phyloP scores from a whole-genome alignment of 441 rosid genomes.

The Jatropha multifida region DNA sequence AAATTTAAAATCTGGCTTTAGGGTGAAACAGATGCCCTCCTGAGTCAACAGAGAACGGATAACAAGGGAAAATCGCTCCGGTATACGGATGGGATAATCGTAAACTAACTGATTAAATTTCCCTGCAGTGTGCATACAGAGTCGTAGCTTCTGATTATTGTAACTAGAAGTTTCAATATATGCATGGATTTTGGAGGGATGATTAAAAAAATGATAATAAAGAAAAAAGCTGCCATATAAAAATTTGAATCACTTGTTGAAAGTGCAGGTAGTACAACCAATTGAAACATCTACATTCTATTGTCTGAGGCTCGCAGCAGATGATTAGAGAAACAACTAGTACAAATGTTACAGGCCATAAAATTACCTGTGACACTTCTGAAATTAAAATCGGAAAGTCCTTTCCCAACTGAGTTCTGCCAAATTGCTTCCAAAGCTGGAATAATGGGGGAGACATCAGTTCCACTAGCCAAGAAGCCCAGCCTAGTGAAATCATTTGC shows the following conservation, averaged over 20 bases:
- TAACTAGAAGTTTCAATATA: not conserved
- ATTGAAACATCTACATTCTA: not conserved
- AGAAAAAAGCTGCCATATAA: not conserved
- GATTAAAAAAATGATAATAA: not conserved
- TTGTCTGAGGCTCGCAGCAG: not conserved
- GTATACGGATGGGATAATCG: constrained; percentile 92
- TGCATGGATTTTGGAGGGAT: not conserved
- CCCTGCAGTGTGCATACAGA: constrained; percentile 43
- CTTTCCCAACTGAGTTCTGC: constrained; percentile 94
- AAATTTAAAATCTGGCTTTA: constrained; percentile 94
- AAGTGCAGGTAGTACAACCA: not conserved
- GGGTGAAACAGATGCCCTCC: constrained; percentile 91
- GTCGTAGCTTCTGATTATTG: not conserved
- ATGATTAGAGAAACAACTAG: not conserved
- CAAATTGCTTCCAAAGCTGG: constrained; percentile 97
- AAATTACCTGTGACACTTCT: constrained; percentile 80
- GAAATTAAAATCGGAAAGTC: constrained; percentile 91
- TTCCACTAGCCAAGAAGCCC: constrained; percentile 89
- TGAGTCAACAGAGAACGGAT: constrained; percentile 90
- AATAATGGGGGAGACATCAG: constrained; percentile 88
- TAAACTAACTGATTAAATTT: constrained; percentile 88
- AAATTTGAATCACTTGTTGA: not conserved
- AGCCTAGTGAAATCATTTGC: constrained; percentile 99
- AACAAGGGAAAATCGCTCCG: constrained; percentile 93
- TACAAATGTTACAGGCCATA: not conserved